Evolutionary conservation across 2,329 filamentous ascomycete genomes (phyloP).

Genomic region (Acarospora socialis): DNA sequence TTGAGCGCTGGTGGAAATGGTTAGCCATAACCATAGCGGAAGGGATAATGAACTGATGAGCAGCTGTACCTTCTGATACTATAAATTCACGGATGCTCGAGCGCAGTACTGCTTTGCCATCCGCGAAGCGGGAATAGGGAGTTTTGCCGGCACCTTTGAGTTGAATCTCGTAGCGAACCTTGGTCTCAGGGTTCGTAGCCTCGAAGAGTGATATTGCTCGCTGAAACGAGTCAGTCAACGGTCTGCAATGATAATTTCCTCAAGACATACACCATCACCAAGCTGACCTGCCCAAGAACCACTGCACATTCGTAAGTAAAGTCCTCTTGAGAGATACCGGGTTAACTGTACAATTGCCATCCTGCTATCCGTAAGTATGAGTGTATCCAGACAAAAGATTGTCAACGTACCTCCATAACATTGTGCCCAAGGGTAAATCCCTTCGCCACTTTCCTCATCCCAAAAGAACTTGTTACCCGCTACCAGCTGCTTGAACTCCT

Average conservation of each 20-base stretch:
- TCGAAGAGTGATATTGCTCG: slow-evolving; percentile 92
- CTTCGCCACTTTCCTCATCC: slow-evolving; percentile 47
- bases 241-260: not conserved
- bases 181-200: slow-evolving; percentile 57
- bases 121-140: slow-evolving; percentile 90
- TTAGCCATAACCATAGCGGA: slow-evolving; percentile 1
- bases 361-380: slow-evolving; percentile 19
- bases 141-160: slow-evolving; percentile 88
- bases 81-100: slow-evolving; percentile 91
- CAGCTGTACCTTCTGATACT: slow-evolving; percentile 58
- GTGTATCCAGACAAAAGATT: no score
- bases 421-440: slow-evolving; percentile 93
- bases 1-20: slow-evolving; percentile 41
- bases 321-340: not conserved
- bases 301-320: slow-evolving; percentile 29
- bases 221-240: slow-evolving; percentile 10
- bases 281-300: slow-evolving; percentile 93
- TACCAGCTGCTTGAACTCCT: slow-evolving; percentile 63
- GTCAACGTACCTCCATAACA: slow-evolving; percentile 71
- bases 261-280: slow-evolving; percentile 53
- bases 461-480: slow-evolving; percentile 73
- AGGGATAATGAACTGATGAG: not conserved
- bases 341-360: slow-evolving; percentile 32
- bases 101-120: slow-evolving; percentile 83
- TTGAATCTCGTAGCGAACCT: slow-evolving; percentile 74